Evolutionary conservation across 2,329 filamentous ascomycete species (phyloP).

Genomic region (Trichoderma sp.): DNA sequence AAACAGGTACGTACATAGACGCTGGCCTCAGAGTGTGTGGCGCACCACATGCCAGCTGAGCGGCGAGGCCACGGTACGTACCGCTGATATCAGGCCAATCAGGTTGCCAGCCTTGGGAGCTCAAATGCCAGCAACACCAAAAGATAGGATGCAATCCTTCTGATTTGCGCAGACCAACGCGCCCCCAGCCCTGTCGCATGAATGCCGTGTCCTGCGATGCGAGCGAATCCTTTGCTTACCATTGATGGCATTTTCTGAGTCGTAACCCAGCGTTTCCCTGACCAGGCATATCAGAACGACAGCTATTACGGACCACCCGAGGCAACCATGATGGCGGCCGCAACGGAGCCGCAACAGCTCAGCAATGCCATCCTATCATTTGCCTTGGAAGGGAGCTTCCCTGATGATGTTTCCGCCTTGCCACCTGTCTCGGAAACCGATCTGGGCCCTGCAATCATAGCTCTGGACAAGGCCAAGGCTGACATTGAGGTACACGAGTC

Average conservation of each 20-base stretch:
- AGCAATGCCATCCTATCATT: constrained; percentile 42
- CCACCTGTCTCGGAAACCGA: constrained; percentile 38
- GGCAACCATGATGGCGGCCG: constrained; percentile 31
- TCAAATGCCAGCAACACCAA: background rate
- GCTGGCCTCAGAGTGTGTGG: constrained; percentile 3
- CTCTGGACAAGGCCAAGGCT: constrained; percentile 35
- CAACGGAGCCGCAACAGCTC: constrained; percentile 32
- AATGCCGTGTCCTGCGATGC: constrained; percentile 7
- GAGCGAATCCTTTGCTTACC: background rate
- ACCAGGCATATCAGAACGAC: background rate
- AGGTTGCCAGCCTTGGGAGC: background rate
- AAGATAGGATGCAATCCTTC: constrained; percentile 2
- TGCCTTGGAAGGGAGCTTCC: constrained; percentile 40
- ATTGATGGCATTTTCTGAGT: background rate
- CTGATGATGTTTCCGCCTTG: constrained; percentile 38
- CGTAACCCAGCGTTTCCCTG: background rate
- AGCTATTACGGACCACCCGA: background rate
- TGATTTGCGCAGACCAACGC: constrained; percentile 5
- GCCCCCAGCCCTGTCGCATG: background rate
- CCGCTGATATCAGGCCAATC: background rate
- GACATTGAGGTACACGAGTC: constrained; percentile 38
- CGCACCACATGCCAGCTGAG: background rate
- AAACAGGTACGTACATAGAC: background rate
- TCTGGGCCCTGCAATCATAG: constrained; percentile 39
- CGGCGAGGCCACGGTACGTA: background rate